Evolutionary conservation across 2,329 filamentous ascomycete genomes (phyloP), one percentile per base, ranked within the genome.

Genomic region (Aspergillus tanneri): DNA sequence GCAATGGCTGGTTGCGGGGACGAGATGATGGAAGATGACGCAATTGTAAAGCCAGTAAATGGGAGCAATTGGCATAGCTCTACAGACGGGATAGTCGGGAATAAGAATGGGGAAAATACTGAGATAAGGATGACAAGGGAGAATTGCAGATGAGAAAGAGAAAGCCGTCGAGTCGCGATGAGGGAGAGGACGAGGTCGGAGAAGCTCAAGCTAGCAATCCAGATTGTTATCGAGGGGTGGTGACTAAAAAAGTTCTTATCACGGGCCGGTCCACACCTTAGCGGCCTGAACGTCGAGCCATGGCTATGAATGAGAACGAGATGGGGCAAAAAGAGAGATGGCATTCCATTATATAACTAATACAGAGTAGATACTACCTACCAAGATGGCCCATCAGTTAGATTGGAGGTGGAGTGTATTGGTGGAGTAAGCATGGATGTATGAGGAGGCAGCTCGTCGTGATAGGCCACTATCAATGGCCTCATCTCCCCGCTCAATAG

Each of bases 1-100:
- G 10, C 22, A 48, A 44, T 23, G 19, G 25, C 34, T 36, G 40
- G 40, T 5, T 32, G 46, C 23, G 45, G 48, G 43, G 30, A 22
- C 41, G 36, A 30, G 28, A 47, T 42, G 48, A 45, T 39, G 24
- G 32, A 25, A 38, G 25, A 57, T 58, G 56, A 57, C 56, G 56
- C 54, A 58, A 55, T 54, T 48, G 35, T 45, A 47, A 36, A 27
- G 27, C 36, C 40, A 24, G 42, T 22, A 34, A 45, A 14, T 16
- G 37, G 43, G 21, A 45, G 25, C 39, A 51, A 50, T 55, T 43
- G 51, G 36, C 53, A 54, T 56, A 22, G 47, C 47, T 43, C 18
- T 37, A 28, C 16, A 25, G 18, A 49, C 36, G 42, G 44, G 22
- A 19, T 5, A 39, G 41, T 21, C 5, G 32, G 40, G 12, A 22